Base-by-base conservation (phyloP, 257 asterid genomes). In the Capsicum baccatum region DNA sequence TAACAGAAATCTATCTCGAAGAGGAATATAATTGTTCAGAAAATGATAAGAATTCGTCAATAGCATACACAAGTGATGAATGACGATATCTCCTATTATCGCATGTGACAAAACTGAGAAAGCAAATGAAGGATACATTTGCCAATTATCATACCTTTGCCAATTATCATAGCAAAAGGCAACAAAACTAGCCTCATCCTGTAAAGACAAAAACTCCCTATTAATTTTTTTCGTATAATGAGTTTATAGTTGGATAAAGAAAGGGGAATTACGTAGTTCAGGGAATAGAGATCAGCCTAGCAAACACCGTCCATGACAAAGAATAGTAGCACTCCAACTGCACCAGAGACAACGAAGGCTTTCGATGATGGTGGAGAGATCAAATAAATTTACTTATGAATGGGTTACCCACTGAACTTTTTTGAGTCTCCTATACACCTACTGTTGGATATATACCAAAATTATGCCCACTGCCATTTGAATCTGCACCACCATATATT, bases 391-490 rank as follows among this genome's bases (percentile, higher is more conserved):
- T 81, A 80, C 64, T 58, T 62, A 83, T 57, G 39, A 82, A 67
- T 81, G 55, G 63, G 33, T 71, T 58, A 37, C 17, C 64, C 85
- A 64, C 85, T n/a, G 33, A 64, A 48, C 6, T 15, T 39, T 66
- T 13, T 33, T 35, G 47, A 66, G 37, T 13, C 73, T 66, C 83
- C 90, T 90, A 91, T 83, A 85, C 52, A 83, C 93, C 96, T 79
- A 89, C 83, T 2, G 92, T 54, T 42, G 94, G 95, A 83, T 92
- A 91, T 59, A 86, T 85, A 58, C 93, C 90, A 1, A 89, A 80
- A 83, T 74, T 88, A 9, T 91, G 92, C 8, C 96, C 97, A 14
- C 90, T 85, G 6, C 96, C 97, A 60, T 94, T 94, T 19, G 89
- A 85, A 52, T 96, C 98, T 42, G 89, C 83, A 33, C 80, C 80